These are phyloP conservation scores for Fraxinus nigra DNA, from an alignment of 305 asterid genomes.

Conservation along the genomic window DNA sequence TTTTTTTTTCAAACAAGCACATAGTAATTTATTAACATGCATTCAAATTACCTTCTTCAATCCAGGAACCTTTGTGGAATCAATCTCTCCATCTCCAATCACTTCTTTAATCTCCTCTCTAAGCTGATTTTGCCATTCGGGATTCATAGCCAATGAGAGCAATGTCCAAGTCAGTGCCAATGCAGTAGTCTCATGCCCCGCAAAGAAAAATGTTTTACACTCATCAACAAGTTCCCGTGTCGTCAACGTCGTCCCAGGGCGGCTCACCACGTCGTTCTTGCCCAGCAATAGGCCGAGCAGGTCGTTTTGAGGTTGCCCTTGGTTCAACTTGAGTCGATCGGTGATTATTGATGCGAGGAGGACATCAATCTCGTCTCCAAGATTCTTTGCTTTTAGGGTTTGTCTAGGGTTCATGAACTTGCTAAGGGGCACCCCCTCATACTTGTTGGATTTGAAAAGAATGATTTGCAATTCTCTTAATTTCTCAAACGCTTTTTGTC, in stretches of 20 bases:
- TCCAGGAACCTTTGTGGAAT: constrained; percentile 53
- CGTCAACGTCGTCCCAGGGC: constrained; percentile 38
- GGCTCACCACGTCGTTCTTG: constrained; percentile 31
- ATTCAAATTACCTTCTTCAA: constrained; percentile 64
- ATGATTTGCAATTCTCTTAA: constrained; percentile 61
- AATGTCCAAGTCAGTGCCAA: constrained; percentile 75
- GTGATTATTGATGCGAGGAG: constrained; percentile 47
- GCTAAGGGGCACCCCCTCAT: constrained; percentile 79
- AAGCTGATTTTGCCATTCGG: constrained; percentile 62
- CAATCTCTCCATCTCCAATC: constrained; percentile 48
- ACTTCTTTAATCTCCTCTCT: constrained; percentile 67
- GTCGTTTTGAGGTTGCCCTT: constrained; percentile 32
- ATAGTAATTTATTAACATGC: neutral
- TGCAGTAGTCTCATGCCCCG: constrained; percentile 91
- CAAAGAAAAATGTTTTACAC: constrained; percentile 94
- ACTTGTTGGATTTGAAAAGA: constrained; percentile 66
- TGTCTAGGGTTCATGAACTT: constrained; percentile 49
- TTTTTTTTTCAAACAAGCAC: neutral
- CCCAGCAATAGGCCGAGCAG: constrained; percentile 57
- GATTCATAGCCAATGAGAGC: constrained; percentile 58
- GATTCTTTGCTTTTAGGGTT: constrained; percentile 42
- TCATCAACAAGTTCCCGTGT: constrained; percentile 73
- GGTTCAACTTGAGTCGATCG: constrained; percentile 17
- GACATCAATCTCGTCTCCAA: constrained; percentile 63
- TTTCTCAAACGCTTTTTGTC: constrained; percentile 52